A percentile compares a stretch with the other conserved stretches of the same genome.
phyloP scores from a whole-genome alignment of 108 stramenopile species.

The Cyclotella cryptica region DNA sequence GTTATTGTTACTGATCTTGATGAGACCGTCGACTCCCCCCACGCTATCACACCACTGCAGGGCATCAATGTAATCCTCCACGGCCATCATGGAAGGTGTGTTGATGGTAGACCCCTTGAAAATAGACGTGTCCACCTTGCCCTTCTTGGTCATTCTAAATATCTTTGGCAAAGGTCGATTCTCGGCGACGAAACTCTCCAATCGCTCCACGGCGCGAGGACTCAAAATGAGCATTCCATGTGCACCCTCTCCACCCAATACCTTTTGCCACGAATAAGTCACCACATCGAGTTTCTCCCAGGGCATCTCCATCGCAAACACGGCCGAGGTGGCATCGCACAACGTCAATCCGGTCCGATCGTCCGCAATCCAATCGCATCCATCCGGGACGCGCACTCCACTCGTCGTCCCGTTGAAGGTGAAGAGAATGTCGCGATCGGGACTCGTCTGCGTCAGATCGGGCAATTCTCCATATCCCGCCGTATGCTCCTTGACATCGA shows the following conservation, averaged over 20 bases:
- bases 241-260: constrained; percentile 98
- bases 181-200: constrained; percentile 94
- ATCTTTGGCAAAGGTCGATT: constrained; percentile 99
- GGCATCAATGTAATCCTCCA: constrained; percentile 99
- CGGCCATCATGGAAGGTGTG: constrained; percentile 99
- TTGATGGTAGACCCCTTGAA: constrained; percentile 99
- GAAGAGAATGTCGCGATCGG: constrained; percentile 96
- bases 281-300: constrained; percentile 99
- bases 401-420: constrained; percentile 99
- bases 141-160: constrained; percentile 98
- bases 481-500: constrained; percentile 87
- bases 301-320: constrained; percentile 99
- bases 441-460: constrained; percentile 87
- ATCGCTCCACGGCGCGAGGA: constrained; percentile 97
- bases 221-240: constrained; percentile 97
- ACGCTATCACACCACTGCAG: constrained; percentile 93
- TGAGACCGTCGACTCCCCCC: constrained; percentile 95
- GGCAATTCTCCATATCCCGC: constrained; percentile 97
- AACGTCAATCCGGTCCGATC: constrained; percentile 94
- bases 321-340: constrained; percentile 98
- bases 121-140: constrained; percentile 93
- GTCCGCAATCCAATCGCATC: constrained; percentile 94
- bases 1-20: constrained; percentile 91
- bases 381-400: constrained; percentile 96
- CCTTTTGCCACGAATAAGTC: constrained; percentile 99